Base-by-base conservation (phyloP, 345 rosid species). In the Eucalyptus pumila region DNA sequence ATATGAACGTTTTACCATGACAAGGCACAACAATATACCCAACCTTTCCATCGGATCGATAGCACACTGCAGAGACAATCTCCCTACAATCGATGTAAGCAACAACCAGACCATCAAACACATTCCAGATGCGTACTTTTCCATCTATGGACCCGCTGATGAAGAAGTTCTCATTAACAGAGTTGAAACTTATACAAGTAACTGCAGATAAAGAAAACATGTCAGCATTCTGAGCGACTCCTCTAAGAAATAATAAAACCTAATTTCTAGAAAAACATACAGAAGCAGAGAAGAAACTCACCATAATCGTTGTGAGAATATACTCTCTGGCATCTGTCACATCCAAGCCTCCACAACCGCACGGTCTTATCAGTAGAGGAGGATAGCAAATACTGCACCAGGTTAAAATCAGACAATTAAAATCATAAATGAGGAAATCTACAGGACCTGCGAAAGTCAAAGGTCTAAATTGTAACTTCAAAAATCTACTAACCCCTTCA, bases 101-200 rank as follows among this genome's bases (percentile, higher is more conserved):
- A 81, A 95, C 94, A 89, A 96, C 97, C 87, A 80, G 92, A 67
- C 95, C 91, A 42, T 62, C 86, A 27, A 89, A 87, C 42, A 94
- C 94, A 93, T 95, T 94, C 99, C 99, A 96, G 86, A 95, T 92
- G 42, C 99, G 96, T 86, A 95, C 96, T 89, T 95, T 95, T 81
- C 96, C 95, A 80, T 95, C 96, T 80, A 95, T 90, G 45, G 96
- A 95, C 80, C 96, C 95, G 86, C 95, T 95, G 50, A 94, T 87
- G 92, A 94, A 94, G 91, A 88, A 91, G 81, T 93, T 88, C 89
- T 91, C 96, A 91, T 95, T 92, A 87, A 86, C 90, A 17, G 96
- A 95, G 87, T 94, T 94, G 89, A 95, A 95, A 76, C 91, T 92
- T 87, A 95, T 89, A 49, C 92, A 90, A 40, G 95, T 93, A 40